phyloP scores from a whole-genome alignment of 1,139 yeast species.

The Debaryomyces coudertii region DNA sequence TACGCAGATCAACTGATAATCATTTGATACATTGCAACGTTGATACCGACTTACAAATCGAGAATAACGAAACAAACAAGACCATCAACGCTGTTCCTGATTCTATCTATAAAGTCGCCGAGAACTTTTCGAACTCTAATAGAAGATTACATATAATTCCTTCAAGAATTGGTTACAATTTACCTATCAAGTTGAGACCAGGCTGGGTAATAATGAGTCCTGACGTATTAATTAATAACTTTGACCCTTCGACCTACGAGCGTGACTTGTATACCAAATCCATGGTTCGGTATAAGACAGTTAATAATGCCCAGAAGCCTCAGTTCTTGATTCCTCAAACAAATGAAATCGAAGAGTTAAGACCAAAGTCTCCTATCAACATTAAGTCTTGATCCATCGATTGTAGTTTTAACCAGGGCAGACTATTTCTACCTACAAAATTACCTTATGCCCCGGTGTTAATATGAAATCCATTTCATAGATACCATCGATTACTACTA shows the following conservation, averaged over 20 bases:
- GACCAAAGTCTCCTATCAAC: constrained; percentile 59
- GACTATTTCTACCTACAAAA: background rate
- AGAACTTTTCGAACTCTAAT: constrained; percentile 81
- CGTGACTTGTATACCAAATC: constrained; percentile 39
- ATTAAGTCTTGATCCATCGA: background rate
- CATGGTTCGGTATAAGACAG: constrained; percentile 30
- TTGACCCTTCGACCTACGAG: constrained; percentile 42
- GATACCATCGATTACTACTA: background rate
- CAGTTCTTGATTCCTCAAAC: constrained; percentile 63
- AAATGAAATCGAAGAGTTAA: constrained; percentile 71
- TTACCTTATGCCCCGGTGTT: background rate
- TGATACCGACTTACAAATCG: constrained; percentile 81
- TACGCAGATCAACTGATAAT: constrained; percentile 79
- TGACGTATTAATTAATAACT: constrained; percentile 74
- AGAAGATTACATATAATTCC: constrained; percentile 86
- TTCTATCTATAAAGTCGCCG: constrained; percentile 80
- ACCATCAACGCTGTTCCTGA: constrained; percentile 60
- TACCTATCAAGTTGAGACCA: constrained; percentile 70
- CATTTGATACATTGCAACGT: constrained; percentile 90
- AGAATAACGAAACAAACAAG: constrained; percentile 22
- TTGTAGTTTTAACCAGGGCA: background rate
- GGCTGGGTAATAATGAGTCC: constrained; percentile 96
- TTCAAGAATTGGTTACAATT: constrained; percentile 58
- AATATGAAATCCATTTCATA: background rate
- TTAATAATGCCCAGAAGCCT: constrained; percentile 22